These are phyloP conservation scores for Helminthosporium solani DNA, from an alignment of 2,329 filamentous ascomycete species.

Conservation along the genomic window DNA sequence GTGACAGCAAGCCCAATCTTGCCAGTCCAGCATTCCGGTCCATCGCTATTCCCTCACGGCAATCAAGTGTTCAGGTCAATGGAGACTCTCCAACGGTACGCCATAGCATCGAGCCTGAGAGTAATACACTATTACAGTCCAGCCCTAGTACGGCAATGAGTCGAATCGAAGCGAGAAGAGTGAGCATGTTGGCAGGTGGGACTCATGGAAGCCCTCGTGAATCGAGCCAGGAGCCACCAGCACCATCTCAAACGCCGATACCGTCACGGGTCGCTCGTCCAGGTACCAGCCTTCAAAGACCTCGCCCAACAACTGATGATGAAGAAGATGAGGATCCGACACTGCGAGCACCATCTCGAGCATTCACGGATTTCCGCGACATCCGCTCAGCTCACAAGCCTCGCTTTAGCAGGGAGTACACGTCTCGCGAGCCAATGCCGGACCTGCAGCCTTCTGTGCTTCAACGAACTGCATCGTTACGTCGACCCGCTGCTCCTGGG, in stretches of 20 bases:
- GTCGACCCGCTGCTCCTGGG: conserved; percentile 33
- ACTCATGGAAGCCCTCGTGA: conserved; percentile 29
- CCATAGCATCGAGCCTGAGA: conserved; percentile 40
- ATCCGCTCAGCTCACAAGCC: conserved; percentile 27
- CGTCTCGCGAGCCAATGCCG: conserved; percentile 40
- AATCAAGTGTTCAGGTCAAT: conserved; percentile 40
- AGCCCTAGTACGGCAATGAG: conserved; percentile 42
- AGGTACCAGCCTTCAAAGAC: conserved; percentile 41
- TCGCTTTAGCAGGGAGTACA: conserved; percentile 37
- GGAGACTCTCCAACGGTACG: conserved; percentile 36
- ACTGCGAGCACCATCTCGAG: conserved; percentile 49
- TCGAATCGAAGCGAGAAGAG: conserved; percentile 50
- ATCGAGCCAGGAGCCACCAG: conserved; percentile 30
- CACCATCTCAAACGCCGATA: conserved; percentile 15
- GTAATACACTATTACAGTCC: conserved; percentile 28
- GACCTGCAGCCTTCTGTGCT: conserved; percentile 35
- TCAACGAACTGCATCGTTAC: conserved; percentile 27
- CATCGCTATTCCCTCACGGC: conserved; percentile 26
- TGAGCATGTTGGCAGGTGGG: conserved; percentile 29
- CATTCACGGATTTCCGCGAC: conserved; percentile 48
- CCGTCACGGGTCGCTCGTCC: conserved; percentile 35
- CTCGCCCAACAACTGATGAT: conserved; percentile 29
- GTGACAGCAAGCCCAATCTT: conserved; percentile 39
- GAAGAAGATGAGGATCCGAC: conserved; percentile 44
- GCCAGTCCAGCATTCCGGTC: conserved; percentile 34